phyloP scores from a whole-genome alignment of 1,284 basidiomycete species.

The Ustilago nuda region DNA sequence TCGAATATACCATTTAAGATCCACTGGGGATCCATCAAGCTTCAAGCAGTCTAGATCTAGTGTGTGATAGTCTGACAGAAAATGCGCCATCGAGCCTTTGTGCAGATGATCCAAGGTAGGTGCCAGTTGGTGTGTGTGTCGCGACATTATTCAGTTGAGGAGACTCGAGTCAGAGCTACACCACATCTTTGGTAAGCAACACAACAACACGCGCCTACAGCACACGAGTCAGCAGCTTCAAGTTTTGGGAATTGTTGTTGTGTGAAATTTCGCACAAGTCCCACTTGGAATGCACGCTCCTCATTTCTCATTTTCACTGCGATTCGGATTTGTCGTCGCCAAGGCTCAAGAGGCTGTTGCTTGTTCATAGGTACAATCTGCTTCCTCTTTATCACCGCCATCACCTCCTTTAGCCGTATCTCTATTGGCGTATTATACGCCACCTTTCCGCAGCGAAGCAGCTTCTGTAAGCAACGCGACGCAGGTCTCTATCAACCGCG shows the following conservation, averaged over 20 bases:
- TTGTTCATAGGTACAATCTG: background rate
- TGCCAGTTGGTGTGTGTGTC: background rate
- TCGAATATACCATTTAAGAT: constrained; percentile 35
- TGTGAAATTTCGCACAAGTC: background rate
- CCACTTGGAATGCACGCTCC: constrained; percentile 2
- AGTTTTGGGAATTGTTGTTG: background rate
- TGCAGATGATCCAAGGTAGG: background rate
- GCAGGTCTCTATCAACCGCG: background rate
- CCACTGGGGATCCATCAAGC: constrained; percentile 12
- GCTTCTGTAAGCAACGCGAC: background rate
- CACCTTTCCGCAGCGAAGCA: background rate
- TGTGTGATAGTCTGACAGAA: background rate
- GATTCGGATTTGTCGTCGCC: constrained; percentile 3
- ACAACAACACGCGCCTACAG: constrained; percentile 2
- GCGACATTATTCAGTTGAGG: background rate
- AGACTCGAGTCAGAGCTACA: background rate
- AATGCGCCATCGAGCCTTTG: background rate
- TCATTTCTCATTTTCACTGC: background rate
- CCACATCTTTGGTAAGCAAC: background rate
- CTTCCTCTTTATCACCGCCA: background rate
- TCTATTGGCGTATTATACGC: background rate
- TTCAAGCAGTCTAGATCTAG: background rate
- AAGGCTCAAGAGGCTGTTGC: background rate
- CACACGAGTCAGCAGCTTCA: background rate
- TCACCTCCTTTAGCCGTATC: background rate